Conservation (phyloP, 495 filamentous ascomycete genomes). For the Talaromyces proteolyticus region DNA sequence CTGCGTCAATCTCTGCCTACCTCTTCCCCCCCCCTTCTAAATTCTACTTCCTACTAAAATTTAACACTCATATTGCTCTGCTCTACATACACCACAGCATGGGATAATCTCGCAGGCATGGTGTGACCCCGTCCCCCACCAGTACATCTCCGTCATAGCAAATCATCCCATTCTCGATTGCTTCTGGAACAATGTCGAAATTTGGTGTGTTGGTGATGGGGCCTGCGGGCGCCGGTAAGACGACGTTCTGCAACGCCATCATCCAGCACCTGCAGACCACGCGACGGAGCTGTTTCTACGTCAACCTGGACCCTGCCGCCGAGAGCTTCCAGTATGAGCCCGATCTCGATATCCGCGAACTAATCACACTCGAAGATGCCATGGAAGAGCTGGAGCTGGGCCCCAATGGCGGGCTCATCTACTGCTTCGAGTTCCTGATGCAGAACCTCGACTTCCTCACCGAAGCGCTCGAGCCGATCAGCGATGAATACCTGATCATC, state of each 20-base stretch:
- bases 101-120: no score
- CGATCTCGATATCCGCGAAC: slow-evolving; percentile 93
- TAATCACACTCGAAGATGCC: slow-evolving; percentile 93
- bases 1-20: slow-evolving; percentile 9
- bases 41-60: no score
- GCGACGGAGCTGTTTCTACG: slow-evolving; percentile 88
- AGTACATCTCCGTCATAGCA: no score
- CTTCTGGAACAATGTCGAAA: slow-evolving; percentile 68
- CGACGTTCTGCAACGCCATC: slow-evolving; percentile 89
- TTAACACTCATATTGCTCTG: no score
- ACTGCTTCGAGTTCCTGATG: slow-evolving; percentile 92
- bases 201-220: slow-evolving; percentile 94
- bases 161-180: no score
- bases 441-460: slow-evolving; percentile 95
- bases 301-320: slow-evolving; percentile 96
- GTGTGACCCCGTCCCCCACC: no score
- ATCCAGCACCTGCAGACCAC: slow-evolving; percentile 88
- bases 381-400: slow-evolving; percentile 96
- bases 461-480: slow-evolving; percentile 76
- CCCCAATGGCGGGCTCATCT: slow-evolving; percentile 93
- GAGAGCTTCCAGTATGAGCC: slow-evolving; percentile 88
- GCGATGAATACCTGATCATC: slow-evolving; percentile 92
- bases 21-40: no score
- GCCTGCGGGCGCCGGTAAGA: slow-evolving; percentile 85
- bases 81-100: no score